Percentiles rank a stretch among this genome's conserved stretches.
Conservation (phyloP, 2,329 filamentous ascomycete species). For the Neurospora sp. region DNA sequence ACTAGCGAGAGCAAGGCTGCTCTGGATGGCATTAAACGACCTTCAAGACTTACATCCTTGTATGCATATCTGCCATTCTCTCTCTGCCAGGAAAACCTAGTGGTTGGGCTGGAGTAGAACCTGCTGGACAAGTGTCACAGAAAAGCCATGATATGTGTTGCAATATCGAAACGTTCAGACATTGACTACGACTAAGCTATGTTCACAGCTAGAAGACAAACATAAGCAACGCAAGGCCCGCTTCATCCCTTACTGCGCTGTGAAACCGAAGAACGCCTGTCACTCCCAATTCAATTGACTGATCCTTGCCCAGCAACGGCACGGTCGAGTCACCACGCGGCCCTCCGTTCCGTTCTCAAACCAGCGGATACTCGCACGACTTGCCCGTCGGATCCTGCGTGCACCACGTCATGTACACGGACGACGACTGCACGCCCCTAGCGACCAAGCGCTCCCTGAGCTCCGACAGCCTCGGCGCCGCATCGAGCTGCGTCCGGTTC, state of each 20-base stretch:
- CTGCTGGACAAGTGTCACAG: not conserved
- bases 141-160: not conserved
- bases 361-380: conserved; percentile 29
- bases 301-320: not conserved
- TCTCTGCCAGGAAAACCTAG: not conserved
- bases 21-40: too few species aligned
- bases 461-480: conserved; percentile 60
- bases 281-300: not conserved
- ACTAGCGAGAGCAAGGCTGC: too few species aligned
- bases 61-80: too few species aligned
- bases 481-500: conserved; percentile 63
- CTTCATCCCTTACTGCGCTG: not conserved
- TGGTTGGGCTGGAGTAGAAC: not conserved
- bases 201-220: not conserved
- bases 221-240: not conserved
- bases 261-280: not conserved
- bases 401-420: conserved; percentile 66
- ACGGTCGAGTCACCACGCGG: not conserved
- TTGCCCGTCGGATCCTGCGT: conserved; percentile 44
- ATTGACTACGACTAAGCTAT: not conserved
- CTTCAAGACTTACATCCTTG: too few species aligned
- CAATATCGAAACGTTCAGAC: not conserved
- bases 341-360: conserved; percentile 1
- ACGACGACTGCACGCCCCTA: conserved; percentile 51
- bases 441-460: conserved; percentile 67